Evolutionary conservation across 148 eudicot genomes (phyloP).

Genomic region (Persicaria tinctoria): DNA sequence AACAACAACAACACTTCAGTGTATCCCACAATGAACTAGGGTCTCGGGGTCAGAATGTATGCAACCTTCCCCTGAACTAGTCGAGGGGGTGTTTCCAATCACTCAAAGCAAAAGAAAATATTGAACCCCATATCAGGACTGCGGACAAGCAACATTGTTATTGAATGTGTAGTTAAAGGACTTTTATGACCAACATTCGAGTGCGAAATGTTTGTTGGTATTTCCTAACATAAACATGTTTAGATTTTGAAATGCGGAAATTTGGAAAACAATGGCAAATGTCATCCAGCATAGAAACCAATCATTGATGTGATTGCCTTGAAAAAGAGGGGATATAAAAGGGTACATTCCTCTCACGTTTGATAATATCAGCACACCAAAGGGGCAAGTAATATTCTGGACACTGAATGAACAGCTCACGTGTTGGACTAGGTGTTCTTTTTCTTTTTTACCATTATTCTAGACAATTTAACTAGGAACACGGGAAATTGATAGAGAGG

Average conservation of each 20-base stretch:
- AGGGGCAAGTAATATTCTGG: background rate
- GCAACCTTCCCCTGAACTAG: too few relatives aligned
- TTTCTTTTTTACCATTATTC: background rate
- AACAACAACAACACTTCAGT: background rate
- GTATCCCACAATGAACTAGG: too few relatives aligned
- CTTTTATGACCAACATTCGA: background rate
- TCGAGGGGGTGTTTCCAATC: too few relatives aligned
- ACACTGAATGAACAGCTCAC: background rate
- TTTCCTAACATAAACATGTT: background rate
- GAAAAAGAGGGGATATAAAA: background rate
- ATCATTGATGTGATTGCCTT: background rate
- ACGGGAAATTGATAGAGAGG: background rate
- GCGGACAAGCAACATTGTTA: background rate
- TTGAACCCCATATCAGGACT: background rate
- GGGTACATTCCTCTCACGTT: background rate
- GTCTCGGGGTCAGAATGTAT: too few relatives aligned
- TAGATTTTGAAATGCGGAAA: background rate
- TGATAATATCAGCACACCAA: background rate
- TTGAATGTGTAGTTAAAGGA: background rate
- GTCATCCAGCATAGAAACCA: background rate
- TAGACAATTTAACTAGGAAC: background rate
- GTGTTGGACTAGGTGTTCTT: background rate
- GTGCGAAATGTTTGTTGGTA: background rate
- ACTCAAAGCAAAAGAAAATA: background rate
- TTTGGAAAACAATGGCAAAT: background rate